These are phyloP conservation scores for Aspergillus avenaceus DNA, from an alignment of 495 filamentous ascomycete species.

Conservation along the genomic window DNA sequence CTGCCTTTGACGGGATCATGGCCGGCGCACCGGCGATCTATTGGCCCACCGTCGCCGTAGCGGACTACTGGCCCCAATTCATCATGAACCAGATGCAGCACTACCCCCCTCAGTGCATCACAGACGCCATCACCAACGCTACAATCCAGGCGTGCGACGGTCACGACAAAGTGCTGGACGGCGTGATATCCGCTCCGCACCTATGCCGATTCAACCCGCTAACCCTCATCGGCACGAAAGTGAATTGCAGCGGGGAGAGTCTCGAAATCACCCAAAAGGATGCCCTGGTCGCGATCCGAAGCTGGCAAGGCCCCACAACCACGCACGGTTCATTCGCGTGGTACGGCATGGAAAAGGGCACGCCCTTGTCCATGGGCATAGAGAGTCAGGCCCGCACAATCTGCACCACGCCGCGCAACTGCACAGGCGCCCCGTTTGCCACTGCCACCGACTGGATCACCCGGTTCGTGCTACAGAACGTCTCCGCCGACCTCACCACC, in stretches of 20 bases:
- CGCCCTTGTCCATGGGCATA: constrained; percentile 3
- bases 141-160: constrained; percentile 42
- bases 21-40: constrained; percentile 43
- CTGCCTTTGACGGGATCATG: constrained; percentile 58
- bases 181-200: constrained; percentile 50
- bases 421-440: constrained; percentile 10
- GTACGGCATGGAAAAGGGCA: constrained; percentile 23
- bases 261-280: constrained; percentile 12
- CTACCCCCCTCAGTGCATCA: constrained; percentile 32
- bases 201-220: constrained; percentile 49
- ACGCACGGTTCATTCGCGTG: constrained; percentile 19
- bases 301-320: constrained; percentile 22
- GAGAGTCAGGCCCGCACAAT: constrained; percentile 6
- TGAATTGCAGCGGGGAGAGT: constrained; percentile 26
- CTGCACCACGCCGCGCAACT: constrained; percentile 8
- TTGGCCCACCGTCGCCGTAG: constrained; percentile 30
- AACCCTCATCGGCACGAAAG: constrained; percentile 44
- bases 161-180: constrained; percentile 54
- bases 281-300: constrained; percentile 13
- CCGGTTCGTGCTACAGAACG: constrained; percentile 40
- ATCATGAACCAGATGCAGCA: constrained; percentile 20
- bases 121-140: constrained; percentile 42
- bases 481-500: constrained; percentile 29
- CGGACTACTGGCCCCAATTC: constrained; percentile 16
- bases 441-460: constrained; percentile 27